phyloP scores from a whole-genome alignment of 805 yeast genomes.

The Wickerhamomyces ciferrii region DNA sequence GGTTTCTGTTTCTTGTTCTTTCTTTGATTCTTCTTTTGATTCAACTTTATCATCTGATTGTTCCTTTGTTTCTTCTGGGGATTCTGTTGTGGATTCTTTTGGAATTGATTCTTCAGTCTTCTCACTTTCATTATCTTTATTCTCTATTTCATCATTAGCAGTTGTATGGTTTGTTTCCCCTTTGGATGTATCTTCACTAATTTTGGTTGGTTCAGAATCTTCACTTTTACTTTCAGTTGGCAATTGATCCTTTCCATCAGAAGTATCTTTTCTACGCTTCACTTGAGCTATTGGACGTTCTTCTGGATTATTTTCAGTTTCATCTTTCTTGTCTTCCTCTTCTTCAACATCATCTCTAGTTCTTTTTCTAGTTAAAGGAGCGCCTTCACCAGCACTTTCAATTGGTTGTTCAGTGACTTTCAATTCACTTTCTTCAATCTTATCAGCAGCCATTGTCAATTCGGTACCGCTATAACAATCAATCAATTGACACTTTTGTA shows the following conservation, averaged over 20 bases:
- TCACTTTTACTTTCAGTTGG: conserved; percentile 4
- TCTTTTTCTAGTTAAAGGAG: conserved; percentile 17
- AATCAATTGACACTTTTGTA: neutral
- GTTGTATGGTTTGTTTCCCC: too few species aligned
- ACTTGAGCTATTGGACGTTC: conserved; percentile 3
- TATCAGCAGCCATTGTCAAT: neutral
- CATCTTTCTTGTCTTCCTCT: conserved; percentile 9
- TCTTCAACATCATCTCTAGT: conserved; percentile 22
- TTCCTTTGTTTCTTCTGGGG: conserved; percentile 5
- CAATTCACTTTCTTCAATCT: neutral
- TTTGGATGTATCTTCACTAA: conserved; percentile 13
- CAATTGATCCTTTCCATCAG: conserved; percentile 11
- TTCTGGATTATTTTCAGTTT: conserved; percentile 13
- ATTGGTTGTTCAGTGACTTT: neutral
- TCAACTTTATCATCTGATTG: conserved; percentile 1
- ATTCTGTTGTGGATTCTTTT: conserved; percentile 1
- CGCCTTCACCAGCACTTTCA: neutral
- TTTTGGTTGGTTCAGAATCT: conserved; percentile 6
- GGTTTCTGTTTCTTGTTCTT: conserved; percentile 1
- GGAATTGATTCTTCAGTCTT: conserved; percentile 10
- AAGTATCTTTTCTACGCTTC: conserved; percentile 1
- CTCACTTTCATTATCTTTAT: conserved; percentile 3
- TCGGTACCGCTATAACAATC: neutral
- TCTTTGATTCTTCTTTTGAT: conserved; percentile 3
- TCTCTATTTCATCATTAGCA: conserved; percentile 14